Evolutionary conservation across 2,329 filamentous ascomycete genomes (phyloP).

Genomic region (Didymosphaeria variabile): DNA sequence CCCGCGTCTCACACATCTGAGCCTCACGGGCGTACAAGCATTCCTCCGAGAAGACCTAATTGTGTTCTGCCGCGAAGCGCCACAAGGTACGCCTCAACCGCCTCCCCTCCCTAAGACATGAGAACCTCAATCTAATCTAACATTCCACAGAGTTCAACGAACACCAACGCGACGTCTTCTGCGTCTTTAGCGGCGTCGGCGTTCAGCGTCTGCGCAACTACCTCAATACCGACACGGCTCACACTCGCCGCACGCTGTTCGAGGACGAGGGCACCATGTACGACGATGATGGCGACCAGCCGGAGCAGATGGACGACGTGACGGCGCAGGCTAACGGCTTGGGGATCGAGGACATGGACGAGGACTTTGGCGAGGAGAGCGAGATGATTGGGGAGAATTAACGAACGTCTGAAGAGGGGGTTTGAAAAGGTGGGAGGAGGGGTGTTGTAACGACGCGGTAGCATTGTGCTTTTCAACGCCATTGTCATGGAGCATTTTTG

Average conservation of each 20-base stretch:
- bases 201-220: conserved; percentile 80
- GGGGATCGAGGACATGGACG: conserved; percentile 53
- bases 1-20: conserved; percentile 90
- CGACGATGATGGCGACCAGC: conserved; percentile 41
- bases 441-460: background rate
- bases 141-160: conserved; percentile 80
- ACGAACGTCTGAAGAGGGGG: background rate
- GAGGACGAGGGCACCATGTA: conserved; percentile 36
- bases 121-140: conserved; percentile 4
- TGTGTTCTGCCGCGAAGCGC: conserved; percentile 85
- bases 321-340: conserved; percentile 48
- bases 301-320: conserved; percentile 47
- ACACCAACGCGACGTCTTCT: conserved; percentile 94
- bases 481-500: no score
- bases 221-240: conserved; percentile 65
- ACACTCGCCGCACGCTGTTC: conserved; percentile 36
- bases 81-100: conserved; percentile 64
- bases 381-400: conserved; percentile 52
- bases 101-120: background rate
- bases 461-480: no score
- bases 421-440: background rate
- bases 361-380: conserved; percentile 57
- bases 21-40: conserved; percentile 89
- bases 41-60: conserved; percentile 88
- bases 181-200: conserved; percentile 91